phyloP scores from a whole-genome alignment of 2,329 filamentous ascomycete species.

The Xylariaceae sp. region DNA sequence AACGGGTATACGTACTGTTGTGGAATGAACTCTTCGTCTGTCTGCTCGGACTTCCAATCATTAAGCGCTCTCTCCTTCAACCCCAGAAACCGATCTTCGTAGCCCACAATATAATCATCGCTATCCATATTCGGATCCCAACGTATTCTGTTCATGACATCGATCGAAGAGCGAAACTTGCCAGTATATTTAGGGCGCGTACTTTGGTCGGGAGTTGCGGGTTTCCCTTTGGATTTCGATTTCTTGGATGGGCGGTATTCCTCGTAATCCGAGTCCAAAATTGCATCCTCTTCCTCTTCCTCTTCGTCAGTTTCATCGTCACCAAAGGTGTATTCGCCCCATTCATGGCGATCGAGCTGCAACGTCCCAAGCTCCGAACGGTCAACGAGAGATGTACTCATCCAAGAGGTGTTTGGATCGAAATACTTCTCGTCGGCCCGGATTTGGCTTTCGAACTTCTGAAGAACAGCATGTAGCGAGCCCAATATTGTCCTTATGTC shows the following conservation, averaged over 20 bases:
- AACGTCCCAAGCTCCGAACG: constrained; percentile 39
- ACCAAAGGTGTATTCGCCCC: constrained; percentile 42
- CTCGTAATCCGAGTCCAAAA: constrained; percentile 28
- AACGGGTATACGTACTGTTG: constrained; percentile 39
- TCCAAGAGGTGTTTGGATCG: constrained; percentile 45
- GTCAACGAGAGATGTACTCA: constrained; percentile 39
- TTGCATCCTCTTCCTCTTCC: constrained; percentile 41
- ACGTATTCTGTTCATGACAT: constrained; percentile 54
- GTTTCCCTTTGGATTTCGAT: constrained; percentile 23
- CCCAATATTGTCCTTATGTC: constrained; percentile 40
- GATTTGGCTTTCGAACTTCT: constrained; percentile 46
- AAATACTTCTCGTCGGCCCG: constrained; percentile 44
- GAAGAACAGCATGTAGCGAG: constrained; percentile 40
- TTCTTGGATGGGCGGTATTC: constrained; percentile 29
- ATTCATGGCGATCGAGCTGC: constrained; percentile 43
- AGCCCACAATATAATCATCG: constrained; percentile 52
- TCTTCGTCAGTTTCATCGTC: constrained; percentile 34
- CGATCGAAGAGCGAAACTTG: constrained; percentile 52
- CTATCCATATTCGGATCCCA: constrained; percentile 53
- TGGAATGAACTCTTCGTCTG: constrained; percentile 62
- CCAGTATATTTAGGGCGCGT: constrained; percentile 34
- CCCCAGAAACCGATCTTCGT: constrained; percentile 56
- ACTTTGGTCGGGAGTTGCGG: constrained; percentile 7
- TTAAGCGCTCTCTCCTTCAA: constrained; percentile 49
- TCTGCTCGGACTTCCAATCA: constrained; percentile 56